Percentiles rank a stretch among this genome's conserved stretches.
Conservation (phyloP, 2,329 filamentous ascomycete genomes). For the Exophiala alcalophila region DNA sequence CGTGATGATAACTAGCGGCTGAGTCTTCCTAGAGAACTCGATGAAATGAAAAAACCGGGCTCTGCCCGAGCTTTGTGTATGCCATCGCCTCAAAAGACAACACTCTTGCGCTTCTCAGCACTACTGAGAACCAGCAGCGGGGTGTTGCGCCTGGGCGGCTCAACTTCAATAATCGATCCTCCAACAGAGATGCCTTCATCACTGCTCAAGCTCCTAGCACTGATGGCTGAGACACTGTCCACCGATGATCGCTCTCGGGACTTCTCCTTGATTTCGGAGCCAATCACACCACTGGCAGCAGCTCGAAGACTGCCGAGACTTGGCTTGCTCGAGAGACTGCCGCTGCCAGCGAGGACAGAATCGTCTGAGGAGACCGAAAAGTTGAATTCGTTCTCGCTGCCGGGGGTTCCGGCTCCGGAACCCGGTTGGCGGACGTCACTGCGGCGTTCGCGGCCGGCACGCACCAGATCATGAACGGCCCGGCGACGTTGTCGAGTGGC, state of each 20-base stretch:
- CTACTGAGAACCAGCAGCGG: slow-evolving; percentile 84
- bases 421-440: slow-evolving; percentile 58
- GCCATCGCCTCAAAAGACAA: slow-evolving; percentile 21
- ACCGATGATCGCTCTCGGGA: slow-evolving; percentile 55
- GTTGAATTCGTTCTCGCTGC: slow-evolving; percentile 72
- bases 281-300: slow-evolving; percentile 78
- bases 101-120: slow-evolving; percentile 84
- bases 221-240: slow-evolving; percentile 49
- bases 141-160: slow-evolving; percentile 69
- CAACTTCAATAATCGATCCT: slow-evolving; percentile 55
- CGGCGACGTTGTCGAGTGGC: slow-evolving; percentile 85
- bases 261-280: slow-evolving; percentile 80
- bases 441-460: slow-evolving; percentile 82
- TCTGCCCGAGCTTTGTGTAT: slow-evolving; percentile 16
- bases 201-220: slow-evolving; percentile 64
- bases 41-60: slow-evolving; percentile 15
- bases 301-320: slow-evolving; percentile 73
- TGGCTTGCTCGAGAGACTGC: slow-evolving; percentile 73
- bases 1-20: slow-evolving; percentile 28
- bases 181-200: slow-evolving; percentile 55
- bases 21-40: slow-evolving; percentile 29
- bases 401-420: slow-evolving; percentile 78
- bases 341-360: slow-evolving; percentile 67
- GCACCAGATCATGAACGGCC: slow-evolving; percentile 86
- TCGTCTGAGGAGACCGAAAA: slow-evolving; percentile 72